Evolutionary conservation across 495 filamentous ascomycete genomes (phyloP).

Genomic region (Lasiosphaeriaceae sp.): DNA sequence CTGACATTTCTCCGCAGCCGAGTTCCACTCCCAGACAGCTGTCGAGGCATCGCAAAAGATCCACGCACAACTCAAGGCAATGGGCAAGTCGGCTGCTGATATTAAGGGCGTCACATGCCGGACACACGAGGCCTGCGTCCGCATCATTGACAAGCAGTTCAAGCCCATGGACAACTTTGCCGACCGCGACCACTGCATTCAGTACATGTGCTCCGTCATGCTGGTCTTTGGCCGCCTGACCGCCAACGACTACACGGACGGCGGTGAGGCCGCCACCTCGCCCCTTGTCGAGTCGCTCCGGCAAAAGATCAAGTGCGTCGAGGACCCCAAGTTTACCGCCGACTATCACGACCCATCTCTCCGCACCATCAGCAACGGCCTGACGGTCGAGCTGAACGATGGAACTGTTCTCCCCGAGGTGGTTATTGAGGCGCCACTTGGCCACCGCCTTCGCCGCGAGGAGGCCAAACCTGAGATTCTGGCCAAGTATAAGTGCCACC

Average conservation of each 20-base stretch:
- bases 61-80: slow-evolving; percentile 70
- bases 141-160: slow-evolving; percentile 99
- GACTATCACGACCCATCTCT: slow-evolving; percentile 92
- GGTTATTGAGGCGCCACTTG: slow-evolving; percentile 91
- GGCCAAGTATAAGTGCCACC: slow-evolving; percentile 89
- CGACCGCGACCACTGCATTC: slow-evolving; percentile 98
- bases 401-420: slow-evolving; percentile 90
- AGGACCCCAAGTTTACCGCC: slow-evolving; percentile 87
- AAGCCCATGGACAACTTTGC: slow-evolving; percentile 99
- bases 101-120: slow-evolving; percentile 91
- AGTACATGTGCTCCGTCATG: slow-evolving; percentile 98
- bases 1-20: slow-evolving; percentile 49
- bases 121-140: slow-evolving; percentile 95
- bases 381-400: slow-evolving; percentile 90
- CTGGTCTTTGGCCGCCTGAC: slow-evolving; percentile 88
- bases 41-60: slow-evolving; percentile 91
- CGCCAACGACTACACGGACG: slow-evolving; percentile 88
- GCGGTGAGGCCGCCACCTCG: slow-evolving; percentile 84
- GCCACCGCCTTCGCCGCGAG: slow-evolving; percentile 84
- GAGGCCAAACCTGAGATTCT: slow-evolving; percentile 97
- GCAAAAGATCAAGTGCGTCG: slow-evolving; percentile 87
- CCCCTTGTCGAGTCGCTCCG: slow-evolving; percentile 84
- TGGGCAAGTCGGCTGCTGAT: slow-evolving; percentile 90
- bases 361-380: slow-evolving; percentile 92
- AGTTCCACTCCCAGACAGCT: slow-evolving; percentile 99